Base-by-base conservation (phyloP, 441 rosid species). In the Mallotus repandus region DNA sequence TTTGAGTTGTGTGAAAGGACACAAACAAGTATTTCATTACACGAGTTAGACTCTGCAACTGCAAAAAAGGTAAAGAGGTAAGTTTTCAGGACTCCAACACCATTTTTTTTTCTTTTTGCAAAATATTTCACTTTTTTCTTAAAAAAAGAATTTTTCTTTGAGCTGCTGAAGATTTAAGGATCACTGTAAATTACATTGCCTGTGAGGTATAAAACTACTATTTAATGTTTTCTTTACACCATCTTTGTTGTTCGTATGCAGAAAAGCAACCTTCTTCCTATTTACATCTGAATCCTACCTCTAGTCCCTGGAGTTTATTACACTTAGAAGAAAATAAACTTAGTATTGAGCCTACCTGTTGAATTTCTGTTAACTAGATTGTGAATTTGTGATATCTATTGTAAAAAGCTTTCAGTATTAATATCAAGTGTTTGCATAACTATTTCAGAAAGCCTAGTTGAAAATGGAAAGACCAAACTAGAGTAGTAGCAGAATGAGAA, bases 1-100 rank as follows among this genome's bases (percentile, higher is more conserved):
- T 95, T 95, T 79, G 84, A 89, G 69, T 87, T 95, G 80, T 88
- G 81, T 76, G 79, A 63, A 63, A 91, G 98, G 87, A 84, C 89
- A 59, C 97, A 90, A 80, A 84, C 86, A 18, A 86, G 81, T 78
- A 85, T 89, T 53, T 85, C 87, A 70, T 73, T 95, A 84, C 86
- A 77, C 46, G 99, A 95, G 81, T 73, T 90, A 18, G 91, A 91
- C 72, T 86, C 72, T 19, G 48, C 1, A 62, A 81, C 72, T 8
- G 88, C 90, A 60, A 73, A 81, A 73, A 84, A 41, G 45, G 83
- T 86, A 21, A 81, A 80, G 16, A 88, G 94, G 98, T 94, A 72
- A 69, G 71, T 4, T 41, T 75, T n/a, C 52, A 2, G n/a, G 16
- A 4, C 1, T 32, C 21, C 19, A 0, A 18, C 13, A 62, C 8